These are phyloP conservation scores for Lepraria neglecta DNA, from an alignment of 495 filamentous ascomycete species.

Conservation along the genomic window DNA sequence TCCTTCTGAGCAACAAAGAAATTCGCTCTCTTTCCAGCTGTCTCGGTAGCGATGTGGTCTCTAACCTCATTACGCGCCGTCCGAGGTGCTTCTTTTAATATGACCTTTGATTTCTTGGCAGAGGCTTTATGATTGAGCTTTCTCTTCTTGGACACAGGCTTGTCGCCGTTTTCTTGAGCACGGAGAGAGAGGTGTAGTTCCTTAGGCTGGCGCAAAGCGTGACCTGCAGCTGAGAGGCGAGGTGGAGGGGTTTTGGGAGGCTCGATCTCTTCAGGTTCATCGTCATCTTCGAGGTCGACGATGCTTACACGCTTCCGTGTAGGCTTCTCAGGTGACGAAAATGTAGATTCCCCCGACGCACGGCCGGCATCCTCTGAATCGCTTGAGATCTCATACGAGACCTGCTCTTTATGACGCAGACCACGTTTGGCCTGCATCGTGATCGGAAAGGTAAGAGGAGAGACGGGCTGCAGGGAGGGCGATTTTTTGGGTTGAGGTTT, in stretches of 20 bases:
- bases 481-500: slow-evolving; percentile 8
- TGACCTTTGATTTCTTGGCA: slow-evolving; percentile 10
- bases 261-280: slow-evolving; percentile 19
- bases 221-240: slow-evolving; percentile 26
- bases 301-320: slow-evolving; percentile 6
- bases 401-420: slow-evolving; percentile 18
- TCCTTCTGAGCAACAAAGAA: slow-evolving; percentile 49
- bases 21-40: slow-evolving; percentile 41
- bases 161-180: slow-evolving; percentile 27
- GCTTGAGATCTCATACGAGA: slow-evolving; percentile 28
- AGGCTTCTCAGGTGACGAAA: slow-evolving; percentile 25
- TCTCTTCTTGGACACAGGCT: slow-evolving; percentile 11
- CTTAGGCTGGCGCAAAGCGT: slow-evolving; percentile 24
- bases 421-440: slow-evolving; percentile 15
- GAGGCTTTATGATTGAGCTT: slow-evolving; percentile 1
- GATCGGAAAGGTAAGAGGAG: slow-evolving; percentile 8
- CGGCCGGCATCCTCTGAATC: slow-evolving; percentile 19
- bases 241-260: slow-evolving; percentile 15
- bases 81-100: slow-evolving; percentile 17
- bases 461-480: not conserved
- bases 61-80: slow-evolving; percentile 40
- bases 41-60: slow-evolving; percentile 42
- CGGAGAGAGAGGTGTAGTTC: slow-evolving; percentile 23
- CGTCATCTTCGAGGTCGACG: slow-evolving; percentile 19
- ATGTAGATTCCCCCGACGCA: slow-evolving; percentile 20